Base-by-base conservation (phyloP, 768 basidiomycete genomes). In the Rhodotorula kratochvilovae region DNA sequence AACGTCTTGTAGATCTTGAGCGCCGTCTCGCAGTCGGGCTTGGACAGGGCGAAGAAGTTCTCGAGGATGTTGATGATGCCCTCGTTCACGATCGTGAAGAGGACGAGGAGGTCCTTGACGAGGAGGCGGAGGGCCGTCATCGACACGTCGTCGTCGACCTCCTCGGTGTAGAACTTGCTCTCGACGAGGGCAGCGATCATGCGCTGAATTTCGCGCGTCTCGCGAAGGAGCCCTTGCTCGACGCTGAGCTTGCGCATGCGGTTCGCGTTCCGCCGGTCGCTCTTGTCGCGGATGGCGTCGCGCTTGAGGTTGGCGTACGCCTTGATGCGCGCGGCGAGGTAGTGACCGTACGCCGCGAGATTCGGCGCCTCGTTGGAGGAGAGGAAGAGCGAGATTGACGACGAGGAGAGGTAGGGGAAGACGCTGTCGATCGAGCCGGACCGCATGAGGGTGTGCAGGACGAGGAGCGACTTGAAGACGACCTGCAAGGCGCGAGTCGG, bases 401-500 rank as follows among this genome's bases (percentile, higher is more conserved):
- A 70, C 46, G 88, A 85, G 11, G 91, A 88, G 50, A 98, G 85
- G 81, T 92, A 89, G 21, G 86, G 83, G 29, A 97, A 85, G 21
- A 97, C 86, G 79, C 93, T 91, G 83, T 98, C 93, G 12, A 94
- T 96, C 5, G 90, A 85, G n/a, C 96, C 96, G 71, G 91, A 92
- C 36, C 96, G 87, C 79, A 98, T 90, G 91, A 99, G 92, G 43
- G 88, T 91, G 80, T 99, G 96, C 13, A 98, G 83, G 7, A 95
- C 91, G 76, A 99, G 89, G 75, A 98, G 83, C 0, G 93, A 92
- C 79, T 99, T 99, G 86, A 98, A 97, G n/a, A 91, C 93, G 75
- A 98, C 85, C 93, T 96, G 77, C 3, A 29, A 7, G 35, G 2
- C 13, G 54, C 0, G 11, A 35, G 17, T 4, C 23, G 33, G 3